Base-by-base conservation (phyloP, 1,284 basidiomycete species). In the Calocybe gambosa region DNA sequence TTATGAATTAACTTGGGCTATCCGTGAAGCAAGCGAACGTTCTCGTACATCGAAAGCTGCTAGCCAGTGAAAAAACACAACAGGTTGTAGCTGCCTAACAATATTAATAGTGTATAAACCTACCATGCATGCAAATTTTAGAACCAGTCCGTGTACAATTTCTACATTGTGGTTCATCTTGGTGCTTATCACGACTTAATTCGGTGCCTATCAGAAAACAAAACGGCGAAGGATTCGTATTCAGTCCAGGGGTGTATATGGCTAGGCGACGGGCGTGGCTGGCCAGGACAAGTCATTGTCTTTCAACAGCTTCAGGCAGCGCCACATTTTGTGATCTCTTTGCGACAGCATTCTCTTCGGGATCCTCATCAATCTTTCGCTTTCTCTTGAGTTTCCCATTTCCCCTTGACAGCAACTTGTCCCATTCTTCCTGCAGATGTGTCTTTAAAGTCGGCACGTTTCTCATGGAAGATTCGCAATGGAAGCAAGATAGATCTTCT, bases 1-100 rank as follows among this genome's bases (percentile, higher is more conserved):
- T 8, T 95, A 94, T 57, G 83, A 93, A 60, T 73, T 93, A 47
- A 89, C 89, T 33, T 90, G 88, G 89, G 87, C 89, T 19, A 92
- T 93, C 60, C 82, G 89, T 40, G 71, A 78, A 52, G 85, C 89
- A 21, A 81, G 81, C 55, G 89, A 92, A 63, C 69, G 67, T 33
- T 77, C 77, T 42, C 72, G 73, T 13, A 58, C 56, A 28, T 56
- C 58, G 5, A 66, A n/a, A 59, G 42, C 48, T 58, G n/a, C 58
- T 58, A 50, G 53, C 60, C 3, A 62, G 56, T 36, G 53, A 54
- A 19, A 55, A 55, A 16, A 29, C 18, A 10, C 41, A 52, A 35
- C 37, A 49, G 33, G 34, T n/a, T n/a, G 39, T 18, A 34, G 31
- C 25, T 6, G 31, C n/a, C 31, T 34, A 34, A 13, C 5, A n/a